Conservation (phyloP, 371 early-diverging fungal species). For the Lichtheimia ramosa region DNA sequence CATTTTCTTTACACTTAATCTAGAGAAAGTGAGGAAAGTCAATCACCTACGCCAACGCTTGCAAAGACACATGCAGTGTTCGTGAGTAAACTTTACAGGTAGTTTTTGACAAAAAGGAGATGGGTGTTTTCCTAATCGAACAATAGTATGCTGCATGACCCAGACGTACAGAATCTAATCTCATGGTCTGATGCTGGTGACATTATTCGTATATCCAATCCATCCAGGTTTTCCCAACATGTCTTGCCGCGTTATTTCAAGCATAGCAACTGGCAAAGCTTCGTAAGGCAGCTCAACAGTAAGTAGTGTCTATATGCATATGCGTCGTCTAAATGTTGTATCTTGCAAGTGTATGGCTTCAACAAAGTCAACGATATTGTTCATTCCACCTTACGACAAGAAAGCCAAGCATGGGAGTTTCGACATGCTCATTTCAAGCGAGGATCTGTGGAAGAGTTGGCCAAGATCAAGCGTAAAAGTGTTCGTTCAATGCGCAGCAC, state of each 20-base stretch:
- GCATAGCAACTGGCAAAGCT: conserved; percentile 84
- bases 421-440: not conserved
- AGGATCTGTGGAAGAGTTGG: not conserved
- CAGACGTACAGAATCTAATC: conserved; percentile 54
- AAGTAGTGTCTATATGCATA: conserved; percentile 6
- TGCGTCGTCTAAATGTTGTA: not conserved
- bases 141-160: conserved; percentile 61
- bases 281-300: conserved; percentile 86
- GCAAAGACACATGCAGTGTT: conserved; percentile 60
- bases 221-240: conserved; percentile 49
- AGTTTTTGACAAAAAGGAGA: conserved; percentile 9
- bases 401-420: not conserved
- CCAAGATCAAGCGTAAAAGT: conserved; percentile 50
- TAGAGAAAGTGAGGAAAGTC: too few species aligned
- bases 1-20: too few species aligned
- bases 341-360: conserved; percentile 10
- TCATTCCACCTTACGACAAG: not conserved
- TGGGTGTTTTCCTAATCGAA: not conserved
- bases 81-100: conserved; percentile 70
- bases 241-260: conserved; percentile 80
- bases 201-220: conserved; percentile 62
- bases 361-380: conserved; percentile 3
- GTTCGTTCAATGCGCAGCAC: conserved; percentile 29
- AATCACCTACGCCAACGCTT: too few species aligned
- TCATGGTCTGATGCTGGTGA: conserved; percentile 65